Conservation (phyloP, 1,284 basidiomycete genomes). For the Ceratobasidium sp. region DNA sequence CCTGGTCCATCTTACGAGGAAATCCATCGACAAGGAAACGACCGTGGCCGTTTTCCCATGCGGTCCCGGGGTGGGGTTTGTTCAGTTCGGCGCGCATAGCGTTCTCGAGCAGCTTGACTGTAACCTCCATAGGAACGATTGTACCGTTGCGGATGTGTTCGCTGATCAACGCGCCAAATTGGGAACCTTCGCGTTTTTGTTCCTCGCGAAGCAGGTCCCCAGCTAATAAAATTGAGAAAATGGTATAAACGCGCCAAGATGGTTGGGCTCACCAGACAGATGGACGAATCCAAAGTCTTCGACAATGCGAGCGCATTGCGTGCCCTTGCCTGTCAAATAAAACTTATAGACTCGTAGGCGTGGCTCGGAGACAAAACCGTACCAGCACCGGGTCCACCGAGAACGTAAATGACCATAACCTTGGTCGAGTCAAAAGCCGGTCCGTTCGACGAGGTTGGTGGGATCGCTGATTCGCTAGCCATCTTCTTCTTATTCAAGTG, state of each 20-base stretch:
- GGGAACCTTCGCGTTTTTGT: constrained; percentile 85
- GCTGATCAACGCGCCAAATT: constrained; percentile 87
- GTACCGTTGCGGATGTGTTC: constrained; percentile 90
- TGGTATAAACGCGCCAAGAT: neutral
- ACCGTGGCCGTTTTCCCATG: constrained; percentile 78
- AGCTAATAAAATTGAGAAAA: constrained; percentile 59
- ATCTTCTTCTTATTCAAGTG: constrained; percentile 47
- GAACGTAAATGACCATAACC: constrained; percentile 92
- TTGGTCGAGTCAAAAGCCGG: constrained; percentile 70
- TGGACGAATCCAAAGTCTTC: constrained; percentile 90
- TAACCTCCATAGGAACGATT: constrained; percentile 98
- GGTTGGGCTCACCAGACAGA: constrained; percentile 75
- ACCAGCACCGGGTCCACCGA: constrained; percentile 97
- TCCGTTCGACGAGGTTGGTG: constrained; percentile 35
- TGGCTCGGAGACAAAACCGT: constrained; percentile 42
- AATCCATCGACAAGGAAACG: constrained; percentile 98
- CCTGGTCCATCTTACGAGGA: constrained; percentile 99
- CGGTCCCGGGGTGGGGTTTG: constrained; percentile 53
- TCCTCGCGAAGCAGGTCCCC: constrained; percentile 97
- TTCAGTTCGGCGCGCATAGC: constrained; percentile 80
- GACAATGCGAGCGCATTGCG: constrained; percentile 91
- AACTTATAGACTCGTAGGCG: neutral
- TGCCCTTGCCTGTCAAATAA: constrained; percentile 83
- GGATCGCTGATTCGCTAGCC: neutral
- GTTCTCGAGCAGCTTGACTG: constrained; percentile 93